Conservation (phyloP, 805 yeast genomes). For the Teunomyces lycoperdinae region DNA sequence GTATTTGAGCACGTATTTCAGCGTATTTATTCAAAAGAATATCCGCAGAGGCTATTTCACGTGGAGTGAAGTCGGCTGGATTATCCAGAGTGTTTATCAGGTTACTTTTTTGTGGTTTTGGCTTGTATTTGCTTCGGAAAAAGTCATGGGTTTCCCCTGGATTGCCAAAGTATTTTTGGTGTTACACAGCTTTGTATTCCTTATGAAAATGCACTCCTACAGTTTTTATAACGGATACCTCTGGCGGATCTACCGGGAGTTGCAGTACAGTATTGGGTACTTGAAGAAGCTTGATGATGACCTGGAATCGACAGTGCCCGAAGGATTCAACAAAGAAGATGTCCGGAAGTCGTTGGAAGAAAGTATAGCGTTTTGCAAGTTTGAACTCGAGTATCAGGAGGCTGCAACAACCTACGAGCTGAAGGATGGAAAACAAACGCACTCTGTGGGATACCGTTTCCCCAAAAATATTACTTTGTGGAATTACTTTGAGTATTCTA, state of each 20-base stretch:
- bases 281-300: constrained; percentile 37
- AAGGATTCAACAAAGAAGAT: constrained; percentile 1
- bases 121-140: constrained; percentile 56
- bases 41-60: constrained; percentile 43
- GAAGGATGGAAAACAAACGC: constrained; percentile 2
- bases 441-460: constrained; percentile 35
- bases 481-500: constrained; percentile 74
- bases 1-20: constrained; percentile 75
- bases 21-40: constrained; percentile 55
- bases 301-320: constrained; percentile 13
- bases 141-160: constrained; percentile 68
- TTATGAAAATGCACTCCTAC: constrained; percentile 96
- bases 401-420: constrained; percentile 14
- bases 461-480: constrained; percentile 66
- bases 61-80: constrained; percentile 71
- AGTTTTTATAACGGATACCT: constrained; percentile 90
- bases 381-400: constrained; percentile 65
- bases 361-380: constrained; percentile 64
- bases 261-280: constrained; percentile 45
- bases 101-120: constrained; percentile 45
- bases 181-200: constrained; percentile 76
- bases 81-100: constrained; percentile 57
- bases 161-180: constrained; percentile 82
- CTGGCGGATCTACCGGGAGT: constrained; percentile 60
- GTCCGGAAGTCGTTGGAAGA: constrained; percentile 21